Base-by-base conservation (phyloP, 768 basidiomycete species). In the Lentinula guzmanii region DNA sequence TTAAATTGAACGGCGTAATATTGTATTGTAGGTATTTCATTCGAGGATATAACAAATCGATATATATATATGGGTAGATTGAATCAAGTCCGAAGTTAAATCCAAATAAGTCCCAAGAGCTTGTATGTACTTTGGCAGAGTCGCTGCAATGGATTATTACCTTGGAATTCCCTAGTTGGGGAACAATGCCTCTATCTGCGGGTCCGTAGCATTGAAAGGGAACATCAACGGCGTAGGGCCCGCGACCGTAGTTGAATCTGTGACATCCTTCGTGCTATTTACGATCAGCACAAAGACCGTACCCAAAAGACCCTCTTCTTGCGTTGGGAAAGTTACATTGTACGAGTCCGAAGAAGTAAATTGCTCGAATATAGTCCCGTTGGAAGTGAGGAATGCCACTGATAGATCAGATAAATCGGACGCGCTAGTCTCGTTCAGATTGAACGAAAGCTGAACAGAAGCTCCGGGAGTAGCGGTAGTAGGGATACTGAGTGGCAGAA, bases 241-340 rank as follows among this genome's bases (percentile, higher is more conserved):
- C 46, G 79, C 79, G 31, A 79, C 62, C 54, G 74, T 79, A 65
- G 72, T 76, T 34, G 68, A 68, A 64, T 79, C 79, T 11, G 69
- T 67, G 24, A 77, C 73, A 6, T 33, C 48, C 11, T 65, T 66
- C 43, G 68, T 67, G 51, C 41, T 53, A 46, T 67, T 70, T 43
- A 75, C 71, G 51, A 79, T 65, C 52, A 79, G 68, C 18, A 71
- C 71, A 66, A 77, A 79, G 11, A 72, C 70, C 52, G 74, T 77
- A 4, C 71, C 71, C 45, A 52, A 41, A 6, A 73, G 62, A n/a
- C 58, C 63, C 4, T 58, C 60, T 24, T 56, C 41, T 21, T 41
- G n/a, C 21, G 39, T 41, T 5, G 75, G 74, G 42, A 75, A 64
- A 1, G 62, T 64, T 24, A 65, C 69, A 11, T 41, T 56, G 55